These are phyloP conservation scores for Hibiscus mutabilis DNA, from an alignment of 345 rosid genomes.

Conservation along the genomic window DNA sequence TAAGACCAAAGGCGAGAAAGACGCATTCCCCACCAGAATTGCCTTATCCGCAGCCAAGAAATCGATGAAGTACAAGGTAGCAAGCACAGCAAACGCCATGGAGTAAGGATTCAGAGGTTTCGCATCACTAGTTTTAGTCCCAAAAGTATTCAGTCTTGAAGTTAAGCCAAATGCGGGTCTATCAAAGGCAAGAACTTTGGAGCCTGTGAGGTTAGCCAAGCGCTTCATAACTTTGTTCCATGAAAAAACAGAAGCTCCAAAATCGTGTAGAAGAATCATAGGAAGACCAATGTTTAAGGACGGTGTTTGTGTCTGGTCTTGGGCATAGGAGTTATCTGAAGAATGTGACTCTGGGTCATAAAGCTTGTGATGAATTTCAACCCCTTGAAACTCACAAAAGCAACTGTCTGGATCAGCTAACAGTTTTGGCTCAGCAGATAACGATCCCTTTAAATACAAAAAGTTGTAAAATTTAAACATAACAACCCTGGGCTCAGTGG, in stretches of 20 bases:
- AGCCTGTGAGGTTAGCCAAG: conserved; percentile 45
- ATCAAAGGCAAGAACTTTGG: conserved; percentile 82
- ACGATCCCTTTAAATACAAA: too few species aligned
- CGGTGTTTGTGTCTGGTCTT: not conserved
- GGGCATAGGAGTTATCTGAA: conserved; percentile 16
- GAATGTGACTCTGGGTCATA: conserved; percentile 30
- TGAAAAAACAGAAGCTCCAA: conserved; percentile 87
- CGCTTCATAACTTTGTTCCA: conserved; percentile 76
- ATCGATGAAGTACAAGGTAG: conserved; percentile 66
- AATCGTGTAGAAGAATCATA: conserved; percentile 79
- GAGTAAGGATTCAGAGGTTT: conserved; percentile 71
- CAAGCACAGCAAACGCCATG: conserved; percentile 70
- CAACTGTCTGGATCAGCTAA: conserved; percentile 84
- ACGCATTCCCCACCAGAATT: conserved; percentile 59
- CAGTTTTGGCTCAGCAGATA: conserved; percentile 21
- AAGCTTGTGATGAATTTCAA: conserved; percentile 69
- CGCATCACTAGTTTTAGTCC: conserved; percentile 19
- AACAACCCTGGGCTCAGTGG: too few species aligned
- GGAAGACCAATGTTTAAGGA: conserved; percentile 35
- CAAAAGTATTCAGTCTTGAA: conserved; percentile 42
- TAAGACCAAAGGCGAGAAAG: not conserved
- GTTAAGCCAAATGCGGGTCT: conserved; percentile 92
- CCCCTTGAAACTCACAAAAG: conserved; percentile 83
- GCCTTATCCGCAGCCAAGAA: conserved; percentile 64
- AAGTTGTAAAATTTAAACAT: too few species aligned